These are phyloP conservation scores for Coprinellus aureogranulatus DNA, from an alignment of 768 basidiomycete genomes.

Conservation along the genomic window DNA sequence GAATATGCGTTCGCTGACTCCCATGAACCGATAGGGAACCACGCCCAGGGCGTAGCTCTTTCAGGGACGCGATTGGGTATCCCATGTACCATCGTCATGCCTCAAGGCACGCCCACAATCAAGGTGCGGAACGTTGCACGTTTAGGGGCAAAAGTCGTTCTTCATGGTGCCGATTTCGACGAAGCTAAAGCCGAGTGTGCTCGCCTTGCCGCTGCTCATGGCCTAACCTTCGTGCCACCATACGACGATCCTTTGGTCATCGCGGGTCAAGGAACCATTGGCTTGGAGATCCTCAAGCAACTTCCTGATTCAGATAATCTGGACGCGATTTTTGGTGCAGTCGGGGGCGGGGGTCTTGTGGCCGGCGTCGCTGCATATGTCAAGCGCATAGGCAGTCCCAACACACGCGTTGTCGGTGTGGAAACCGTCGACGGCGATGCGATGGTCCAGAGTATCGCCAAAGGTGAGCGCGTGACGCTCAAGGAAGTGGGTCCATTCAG, in stretches of 20 bases:
- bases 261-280: slow-evolving; percentile 94
- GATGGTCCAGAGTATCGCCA: slow-evolving; percentile 78
- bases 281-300: slow-evolving; percentile 94
- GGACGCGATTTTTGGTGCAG: slow-evolving; percentile 83
- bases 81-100: slow-evolving; percentile 99
- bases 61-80: slow-evolving; percentile 86
- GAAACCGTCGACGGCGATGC: slow-evolving; percentile 96
- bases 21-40: slow-evolving; percentile 67
- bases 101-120: slow-evolving; percentile 89
- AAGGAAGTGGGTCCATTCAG: slow-evolving; percentile 93
- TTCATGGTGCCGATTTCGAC: slow-evolving; percentile 92
- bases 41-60: slow-evolving; percentile 96
- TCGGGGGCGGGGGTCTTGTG: slow-evolving; percentile 92
- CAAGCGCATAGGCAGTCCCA: slow-evolving; percentile 85
- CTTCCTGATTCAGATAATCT: slow-evolving; percentile 68
- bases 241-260: slow-evolving; percentile 97
- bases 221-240: slow-evolving; percentile 89
- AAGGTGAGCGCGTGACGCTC: slow-evolving; percentile 80
- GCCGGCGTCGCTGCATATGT: slow-evolving; percentile 91
- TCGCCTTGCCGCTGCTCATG: slow-evolving; percentile 71
- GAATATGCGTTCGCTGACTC: neutral
- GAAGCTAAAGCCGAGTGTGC: slow-evolving; percentile 94
- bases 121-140: slow-evolving; percentile 95
- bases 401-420: slow-evolving; percentile 80
- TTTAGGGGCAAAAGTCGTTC: slow-evolving; percentile 89